Evolutionary conservation across 495 filamentous ascomycete genomes (phyloP), one percentile per base, ranked within the genome.

Genomic region (Penicillium coprophilum): DNA sequence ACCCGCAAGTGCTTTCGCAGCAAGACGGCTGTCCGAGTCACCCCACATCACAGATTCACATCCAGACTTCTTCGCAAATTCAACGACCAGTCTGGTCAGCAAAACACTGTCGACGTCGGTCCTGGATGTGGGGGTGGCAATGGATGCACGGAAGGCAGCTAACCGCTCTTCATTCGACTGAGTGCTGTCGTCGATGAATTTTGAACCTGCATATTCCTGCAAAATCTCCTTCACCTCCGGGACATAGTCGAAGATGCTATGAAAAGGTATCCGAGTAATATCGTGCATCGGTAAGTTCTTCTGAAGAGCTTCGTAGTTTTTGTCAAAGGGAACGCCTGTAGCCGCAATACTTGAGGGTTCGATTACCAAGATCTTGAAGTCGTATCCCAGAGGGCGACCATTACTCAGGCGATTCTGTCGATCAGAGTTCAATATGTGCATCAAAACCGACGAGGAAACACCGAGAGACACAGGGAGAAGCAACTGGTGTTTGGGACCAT

Each of bases 391-490:
- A 17, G 41, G 52, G 15, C 41, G 52, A 15, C 31, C 40, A 27
- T 80, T 80, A 28, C 76, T 67, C 4, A 76, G 74, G 69, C 89
- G 86, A 30, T 68, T 74, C 57, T 82, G 72, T 34, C 91, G 70
- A 63, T 91, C 89, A 38, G 78, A 64, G 62, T 88, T 80, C 17
- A 97, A 74, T 17, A 97, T 77, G 64, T 92, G 82, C 28, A 97
- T 71, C 21, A 98, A 74, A 8, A 82, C 78, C n/a, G 85, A 79
- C 0, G 93, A 97, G 9, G 88, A 94, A 3, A 89, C 77, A 0
- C 95, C 94, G 58, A 91, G 85, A 2, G 92, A 96, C 4, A 96
- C 62, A 1, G 91, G 89, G 13, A 97, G 71, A 3, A 96, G 77
- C 24, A 96, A 77, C 47, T 77, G 82, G 46, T 78, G 72, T 31